phyloP scores from a whole-genome alignment of 108 stramenopile species.

The Stephanodiscus triporus region DNA sequence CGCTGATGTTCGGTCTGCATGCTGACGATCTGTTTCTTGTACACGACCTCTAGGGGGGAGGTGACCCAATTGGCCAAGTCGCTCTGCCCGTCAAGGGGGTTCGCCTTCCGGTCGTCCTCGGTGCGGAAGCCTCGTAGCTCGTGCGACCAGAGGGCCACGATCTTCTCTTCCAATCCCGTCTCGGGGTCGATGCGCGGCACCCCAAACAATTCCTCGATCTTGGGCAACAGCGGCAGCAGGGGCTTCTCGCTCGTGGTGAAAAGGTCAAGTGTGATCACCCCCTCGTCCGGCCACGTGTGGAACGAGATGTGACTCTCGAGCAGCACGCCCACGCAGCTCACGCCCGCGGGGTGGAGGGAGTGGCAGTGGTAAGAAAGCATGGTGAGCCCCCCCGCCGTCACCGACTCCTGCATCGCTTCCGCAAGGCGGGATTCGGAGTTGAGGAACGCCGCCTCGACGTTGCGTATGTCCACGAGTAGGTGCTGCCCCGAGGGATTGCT shows the following conservation, averaged over 20 bases:
- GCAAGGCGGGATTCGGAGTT: conserved; percentile 69
- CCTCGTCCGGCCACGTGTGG: conserved; percentile 92
- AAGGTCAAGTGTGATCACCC: conserved; percentile 84
- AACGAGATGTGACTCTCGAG: conserved; percentile 83
- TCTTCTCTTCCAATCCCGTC: conserved; percentile 40
- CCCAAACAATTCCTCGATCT: conserved; percentile 68
- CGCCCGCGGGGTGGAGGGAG: conserved; percentile 77
- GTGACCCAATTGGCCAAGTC: conserved; percentile 61
- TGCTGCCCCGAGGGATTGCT: conserved; percentile 74
- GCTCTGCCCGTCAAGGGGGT: conserved; percentile 55
- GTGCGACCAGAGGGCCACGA: conserved; percentile 71
- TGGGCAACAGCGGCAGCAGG: conserved; percentile 66
- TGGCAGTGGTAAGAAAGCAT: conserved; percentile 90
- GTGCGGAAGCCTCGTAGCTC: conserved; percentile 81
- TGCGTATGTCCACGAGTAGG: conserved; percentile 79
- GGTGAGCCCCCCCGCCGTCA: conserved; percentile 64
- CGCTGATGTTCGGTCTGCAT: conserved; percentile 52
- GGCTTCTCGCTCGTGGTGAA: conserved; percentile 77
- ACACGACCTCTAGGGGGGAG: conserved; percentile 58
- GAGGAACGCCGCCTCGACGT: conserved; percentile 76
- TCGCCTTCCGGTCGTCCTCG: conserved; percentile 48
- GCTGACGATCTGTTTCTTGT: conserved; percentile 55
- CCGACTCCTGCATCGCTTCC: conserved; percentile 72
- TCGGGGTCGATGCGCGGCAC: conserved; percentile 45
- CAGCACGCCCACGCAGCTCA: conserved; percentile 84